phyloP scores from a whole-genome alignment of 768 basidiomycete species.

The Rickenella mellea region DNA sequence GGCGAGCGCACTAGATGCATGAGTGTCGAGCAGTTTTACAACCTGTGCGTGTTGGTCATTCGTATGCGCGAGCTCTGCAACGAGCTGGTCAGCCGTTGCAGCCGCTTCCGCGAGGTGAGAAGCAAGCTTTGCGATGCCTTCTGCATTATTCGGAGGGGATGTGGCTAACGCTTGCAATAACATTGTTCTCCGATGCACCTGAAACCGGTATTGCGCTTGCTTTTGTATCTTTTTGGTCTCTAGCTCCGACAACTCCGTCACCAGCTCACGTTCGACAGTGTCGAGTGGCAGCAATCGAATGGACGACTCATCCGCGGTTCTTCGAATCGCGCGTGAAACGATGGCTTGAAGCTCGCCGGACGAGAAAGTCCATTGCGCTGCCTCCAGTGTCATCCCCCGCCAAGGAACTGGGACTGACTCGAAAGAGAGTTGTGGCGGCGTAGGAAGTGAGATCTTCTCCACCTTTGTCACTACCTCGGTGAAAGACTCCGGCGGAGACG shows the following conservation, averaged over 20 bases:
- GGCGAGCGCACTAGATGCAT: slow-evolving; percentile 68
- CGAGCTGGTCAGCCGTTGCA: slow-evolving; percentile 45
- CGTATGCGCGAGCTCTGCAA: slow-evolving; percentile 47
- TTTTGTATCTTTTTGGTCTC: slow-evolving; percentile 39
- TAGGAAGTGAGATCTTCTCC: too few relatives aligned
- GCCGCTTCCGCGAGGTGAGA: slow-evolving; percentile 52
- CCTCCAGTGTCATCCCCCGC: slow-evolving; percentile 65
- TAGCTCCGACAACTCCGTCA: slow-evolving; percentile 50
- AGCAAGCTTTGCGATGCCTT: slow-evolving; percentile 31
- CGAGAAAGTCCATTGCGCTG: slow-evolving; percentile 51
- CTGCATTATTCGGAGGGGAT: slow-evolving; percentile 14
- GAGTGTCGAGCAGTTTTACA: slow-evolving; percentile 35
- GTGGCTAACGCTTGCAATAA: slow-evolving; percentile 51
- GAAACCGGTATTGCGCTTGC: slow-evolving; percentile 61
- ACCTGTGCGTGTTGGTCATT: slow-evolving; percentile 48
- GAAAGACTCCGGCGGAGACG: too few relatives aligned
- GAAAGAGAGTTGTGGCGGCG: too few relatives aligned
- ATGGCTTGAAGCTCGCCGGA: slow-evolving; percentile 54
- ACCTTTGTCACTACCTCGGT: too few relatives aligned
- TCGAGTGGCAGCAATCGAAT: slow-evolving; percentile 60
- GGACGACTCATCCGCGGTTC: slow-evolving; percentile 59
- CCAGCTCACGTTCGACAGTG: slow-evolving; percentile 48
- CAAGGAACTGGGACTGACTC: too few relatives aligned
- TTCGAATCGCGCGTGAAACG: slow-evolving; percentile 62
- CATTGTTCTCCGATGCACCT: slow-evolving; percentile 58